phyloP scores from a whole-genome alignment of 2,329 filamentous ascomycete genomes.

The Penicillium sp. region DNA sequence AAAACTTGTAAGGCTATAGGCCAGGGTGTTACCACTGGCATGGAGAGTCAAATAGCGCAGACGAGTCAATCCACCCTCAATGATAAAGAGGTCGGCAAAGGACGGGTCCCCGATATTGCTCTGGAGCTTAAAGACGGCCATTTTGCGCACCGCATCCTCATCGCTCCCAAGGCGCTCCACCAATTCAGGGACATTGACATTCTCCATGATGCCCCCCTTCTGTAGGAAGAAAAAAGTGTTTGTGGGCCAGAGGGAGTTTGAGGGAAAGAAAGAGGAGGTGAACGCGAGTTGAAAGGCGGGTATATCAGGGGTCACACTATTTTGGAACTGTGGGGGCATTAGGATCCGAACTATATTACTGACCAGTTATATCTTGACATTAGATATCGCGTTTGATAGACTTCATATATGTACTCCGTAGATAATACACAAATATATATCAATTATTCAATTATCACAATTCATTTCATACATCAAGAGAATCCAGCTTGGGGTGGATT shows the following conservation, averaged over 20 bases:
- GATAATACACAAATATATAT: background rate
- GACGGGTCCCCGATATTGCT: slow-evolving; percentile 91
- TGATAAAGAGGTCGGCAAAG: slow-evolving; percentile 95
- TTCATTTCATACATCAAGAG: slow-evolving; percentile 5
- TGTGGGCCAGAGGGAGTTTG: background rate
- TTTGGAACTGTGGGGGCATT: background rate
- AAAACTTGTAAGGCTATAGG: slow-evolving; percentile 89
- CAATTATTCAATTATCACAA: background rate
- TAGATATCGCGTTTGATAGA: no score
- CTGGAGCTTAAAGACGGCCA: slow-evolving; percentile 98
- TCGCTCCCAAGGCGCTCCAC: slow-evolving; percentile 60
- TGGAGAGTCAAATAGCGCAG: slow-evolving; percentile 80
- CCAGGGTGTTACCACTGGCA: slow-evolving; percentile 88
- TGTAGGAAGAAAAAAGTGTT: background rate
- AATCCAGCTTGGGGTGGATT: background rate
- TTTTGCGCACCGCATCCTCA: slow-evolving; percentile 91
- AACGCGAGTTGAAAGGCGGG: background rate
- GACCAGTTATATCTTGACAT: background rate
- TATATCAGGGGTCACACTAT: background rate
- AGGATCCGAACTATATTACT: background rate
- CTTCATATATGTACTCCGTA: no score
- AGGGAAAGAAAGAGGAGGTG: background rate
- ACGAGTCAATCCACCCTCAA: slow-evolving; percentile 78
- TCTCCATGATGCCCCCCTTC: slow-evolving; percentile 47
- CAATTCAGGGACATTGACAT: slow-evolving; percentile 57